Evolutionary conservation across 371 early-diverging fungal species (phyloP), one percentile per base, ranked within the genome.

Genomic region (Actinomortierella ambigua): DNA sequence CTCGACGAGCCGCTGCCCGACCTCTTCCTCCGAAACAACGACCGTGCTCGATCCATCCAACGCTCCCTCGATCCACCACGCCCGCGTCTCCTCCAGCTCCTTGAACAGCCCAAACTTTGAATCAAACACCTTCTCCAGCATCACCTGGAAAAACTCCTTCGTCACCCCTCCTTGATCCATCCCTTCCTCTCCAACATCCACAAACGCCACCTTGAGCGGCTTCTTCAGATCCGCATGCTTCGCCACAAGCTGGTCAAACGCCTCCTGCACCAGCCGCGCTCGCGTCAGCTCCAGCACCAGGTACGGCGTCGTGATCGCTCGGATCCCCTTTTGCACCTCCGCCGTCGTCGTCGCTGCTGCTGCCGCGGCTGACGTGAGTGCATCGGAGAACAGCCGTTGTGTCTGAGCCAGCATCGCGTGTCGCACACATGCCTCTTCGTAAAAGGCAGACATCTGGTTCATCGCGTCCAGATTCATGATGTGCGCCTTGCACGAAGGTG

Each of bases 141-240:
- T 85, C 39, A 97, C 81, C 57, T 93, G 90, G 71, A 96, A 95
- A 81, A 96, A 97, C 77, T 99, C 99, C 67, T 97, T 96, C 42
- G 95, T 95, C 11, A 99, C 91, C 26, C 97, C 96, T 52, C 98
- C 98, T 80, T 93, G 90, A 62, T 98, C 98, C 68, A 88, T 88
- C 20, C 91, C 87, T 76, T 91, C 92, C 65, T 97, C 97, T 11
- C 77, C 77, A 14, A 66, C 77, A 24, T 93, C 94, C 1, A 93
- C 85, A 85, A 96, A 95, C 41, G 90, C 85, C 14, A 95, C 92
- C 24, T 91, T 88, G 20, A 97, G 81, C 57, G 89, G 93, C 61
- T 93, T 91, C 60, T 93, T 91, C 43, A 96, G 79, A 63, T 96
- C 96, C 62, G 89, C 78, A 18, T 90, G 82, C 69, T 93, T 93